Base-by-base conservation (phyloP, 2,329 filamentous ascomycete species). In the Colletotrichum destructivum region DNA sequence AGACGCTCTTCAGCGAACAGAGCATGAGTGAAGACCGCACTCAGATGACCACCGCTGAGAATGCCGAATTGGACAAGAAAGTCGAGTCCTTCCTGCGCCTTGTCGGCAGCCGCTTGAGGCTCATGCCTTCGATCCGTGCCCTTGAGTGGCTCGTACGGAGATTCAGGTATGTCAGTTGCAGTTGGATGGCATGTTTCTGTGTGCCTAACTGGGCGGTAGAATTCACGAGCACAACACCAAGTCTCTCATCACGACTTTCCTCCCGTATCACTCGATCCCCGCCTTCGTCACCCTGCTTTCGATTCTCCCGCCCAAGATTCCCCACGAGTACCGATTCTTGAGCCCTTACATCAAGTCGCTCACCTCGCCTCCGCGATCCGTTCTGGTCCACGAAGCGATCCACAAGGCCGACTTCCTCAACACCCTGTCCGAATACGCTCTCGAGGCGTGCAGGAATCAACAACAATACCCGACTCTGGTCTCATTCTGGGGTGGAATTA, bases 91-190 rank as follows among this genome's bases (percentile, higher is more conserved):
- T 98, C 79, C 85, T 99, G 75, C 92, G 91, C 42, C 87, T 98
- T 16, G 91, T 93, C 13, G 93, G 94, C 26, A 90, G 91, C 35
- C 89, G 93, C 51, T 81, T 99, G 75, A 87, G 96, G 74, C 86
- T 99, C 42, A 95, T 92, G 84, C 96, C 96, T 51, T 94, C 94
- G 0, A 90, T 98, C 65, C 97, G 97, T 83, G 91, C 95, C 18
- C 87, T 98, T 47, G 97, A 99, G 84, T 99, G 96, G 96, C 88
- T 99, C 57, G 89, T 99, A 66, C 88, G 96, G 78, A 89, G 96
- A 77, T 99, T 98, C 79, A 91, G 92, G 94, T 97, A 85, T 73
- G 87, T 76, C 9, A 9, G 23, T 44, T 40, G n/a, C 49, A 12
- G 18, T 16, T 13, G 26, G 35, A 51, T 11, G 23, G 67, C 47